Evolutionary conservation across 176 grass and related monocot genomes (phyloP).

Genomic region (Oryza glaberrima): DNA sequence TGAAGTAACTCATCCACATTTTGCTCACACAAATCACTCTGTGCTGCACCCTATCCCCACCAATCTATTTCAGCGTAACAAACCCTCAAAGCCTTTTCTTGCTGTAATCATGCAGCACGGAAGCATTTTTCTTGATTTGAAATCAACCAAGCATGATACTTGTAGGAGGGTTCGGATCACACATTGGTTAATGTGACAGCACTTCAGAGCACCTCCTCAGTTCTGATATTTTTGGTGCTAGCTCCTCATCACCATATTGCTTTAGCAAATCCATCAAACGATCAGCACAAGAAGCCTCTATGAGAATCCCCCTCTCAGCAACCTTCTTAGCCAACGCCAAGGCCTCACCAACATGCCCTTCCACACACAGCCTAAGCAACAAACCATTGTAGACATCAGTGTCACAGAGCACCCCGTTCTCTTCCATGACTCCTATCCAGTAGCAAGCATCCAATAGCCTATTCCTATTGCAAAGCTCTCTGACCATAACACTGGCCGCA

Average conservation of each 20-base stretch:
- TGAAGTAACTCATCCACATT: background rate
- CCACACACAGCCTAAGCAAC: constrained; percentile 56
- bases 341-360: constrained; percentile 53
- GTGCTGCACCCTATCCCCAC: background rate
- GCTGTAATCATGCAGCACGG: background rate
- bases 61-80: background rate
- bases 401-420: constrained; percentile 60
- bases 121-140: background rate
- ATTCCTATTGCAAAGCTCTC: constrained; percentile 50
- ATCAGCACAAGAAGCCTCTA: constrained; percentile 55
- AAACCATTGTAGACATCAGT: constrained; percentile 57
- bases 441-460: constrained; percentile 58
- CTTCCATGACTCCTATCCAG: constrained; percentile 60
- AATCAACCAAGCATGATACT: background rate
- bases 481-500: constrained; percentile 58
- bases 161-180: background rate
- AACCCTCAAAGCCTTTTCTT: background rate
- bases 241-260: constrained; percentile 52
- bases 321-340: constrained; percentile 46
- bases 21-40: background rate
- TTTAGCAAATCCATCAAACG: constrained; percentile 55
- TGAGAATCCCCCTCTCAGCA: constrained; percentile 42
- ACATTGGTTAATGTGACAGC: background rate
- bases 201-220: constrained; percentile 36
- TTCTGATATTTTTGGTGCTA: constrained; percentile 52